phyloP scores from a whole-genome alignment of 306 rosid genomes.

The Vicia sativa region DNA sequence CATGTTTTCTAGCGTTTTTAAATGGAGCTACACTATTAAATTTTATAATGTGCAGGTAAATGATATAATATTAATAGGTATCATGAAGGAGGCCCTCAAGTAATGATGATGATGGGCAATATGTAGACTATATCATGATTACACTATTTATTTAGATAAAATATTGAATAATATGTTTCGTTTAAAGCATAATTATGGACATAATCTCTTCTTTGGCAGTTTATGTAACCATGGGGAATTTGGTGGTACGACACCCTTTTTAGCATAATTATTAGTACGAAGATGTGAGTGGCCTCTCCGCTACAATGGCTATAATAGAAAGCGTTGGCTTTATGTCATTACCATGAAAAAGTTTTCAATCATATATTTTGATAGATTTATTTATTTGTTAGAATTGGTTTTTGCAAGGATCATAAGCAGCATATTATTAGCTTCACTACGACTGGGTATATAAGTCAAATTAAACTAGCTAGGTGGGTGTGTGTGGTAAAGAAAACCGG shows the following conservation, averaged over 20 bases:
- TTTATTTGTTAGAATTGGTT: background rate
- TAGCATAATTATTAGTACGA: constrained; percentile 55
- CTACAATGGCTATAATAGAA: constrained; percentile 49
- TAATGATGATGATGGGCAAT: constrained; percentile 56
- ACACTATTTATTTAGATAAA: background rate
- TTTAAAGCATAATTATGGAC: constrained; percentile 32
- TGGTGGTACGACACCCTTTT: constrained; percentile 72
- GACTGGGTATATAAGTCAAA: background rate
- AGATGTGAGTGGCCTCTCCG: constrained; percentile 37
- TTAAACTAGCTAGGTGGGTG: too few relatives aligned
- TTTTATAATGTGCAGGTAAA: constrained; percentile 28
- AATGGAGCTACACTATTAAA: background rate
- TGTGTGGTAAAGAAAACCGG: too few relatives aligned
- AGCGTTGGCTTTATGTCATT: too few relatives aligned
- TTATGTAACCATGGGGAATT: constrained; percentile 47
- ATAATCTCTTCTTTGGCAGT: constrained; percentile 42
- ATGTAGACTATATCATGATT: background rate
- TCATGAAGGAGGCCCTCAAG: constrained; percentile 53
- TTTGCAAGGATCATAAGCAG: background rate
- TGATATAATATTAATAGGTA: constrained; percentile 42
- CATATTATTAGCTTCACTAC: background rate
- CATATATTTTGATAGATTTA: constrained; percentile 20
- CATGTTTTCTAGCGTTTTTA: too few relatives aligned
- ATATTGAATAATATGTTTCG: constrained; percentile 25
- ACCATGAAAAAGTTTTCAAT: constrained; percentile 63